Base-by-base conservation (phyloP, 2,329 filamentous ascomycete genomes). In the Epichloe sylvatica region DNA sequence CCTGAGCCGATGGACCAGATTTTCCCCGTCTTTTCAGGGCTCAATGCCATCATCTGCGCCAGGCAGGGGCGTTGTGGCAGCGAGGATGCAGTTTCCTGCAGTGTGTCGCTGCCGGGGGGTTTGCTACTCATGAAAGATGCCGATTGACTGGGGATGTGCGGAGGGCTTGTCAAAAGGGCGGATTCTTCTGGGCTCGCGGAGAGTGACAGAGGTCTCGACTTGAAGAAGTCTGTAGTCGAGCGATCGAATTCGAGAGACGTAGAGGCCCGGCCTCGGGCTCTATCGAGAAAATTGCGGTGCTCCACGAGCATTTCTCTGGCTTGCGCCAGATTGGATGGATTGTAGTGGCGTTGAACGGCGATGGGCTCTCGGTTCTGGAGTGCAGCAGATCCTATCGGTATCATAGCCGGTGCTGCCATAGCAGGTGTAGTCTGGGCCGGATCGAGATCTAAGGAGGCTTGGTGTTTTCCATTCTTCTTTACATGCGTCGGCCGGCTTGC, bases 1-100 rank as follows among this genome's bases (percentile, higher is more conserved):
- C 67, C 71, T 21, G 73, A 70, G 4, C 76, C 77, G 60, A 83
- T 81, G 19, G 78, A 82, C 79, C 78, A 82, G 35, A 76, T 73
- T 60, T 81, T 81, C 60, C 80, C 78, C 17, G 72, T 76, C 60
- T 80, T 81, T 59, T 81, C 78, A 0, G 74, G 66, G 0, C 65
- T 72, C 53, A 67, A 63, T 17, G 68, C 68, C 12, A 68, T 52
- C 9, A 70, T 66, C 45, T 72, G 68, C 4, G 74, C 70, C 23
- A 62, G 67, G 61, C 65, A 67, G 49, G 64, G 60, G 37, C 65
- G 63, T 35, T 63, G 60, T n/a, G 62, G 59, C 55, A 51, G 33
- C 57, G 55, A 34, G 59, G 55, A 41, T 49, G 49, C 51, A 17
- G 35, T 47, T n/a, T 34, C 46, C 21, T 25, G 25, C 6, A n/a